Evolutionary conservation across 371 early-diverging fungal genomes (phyloP).

Genomic region (Apophysomyces ossiformis): DNA sequence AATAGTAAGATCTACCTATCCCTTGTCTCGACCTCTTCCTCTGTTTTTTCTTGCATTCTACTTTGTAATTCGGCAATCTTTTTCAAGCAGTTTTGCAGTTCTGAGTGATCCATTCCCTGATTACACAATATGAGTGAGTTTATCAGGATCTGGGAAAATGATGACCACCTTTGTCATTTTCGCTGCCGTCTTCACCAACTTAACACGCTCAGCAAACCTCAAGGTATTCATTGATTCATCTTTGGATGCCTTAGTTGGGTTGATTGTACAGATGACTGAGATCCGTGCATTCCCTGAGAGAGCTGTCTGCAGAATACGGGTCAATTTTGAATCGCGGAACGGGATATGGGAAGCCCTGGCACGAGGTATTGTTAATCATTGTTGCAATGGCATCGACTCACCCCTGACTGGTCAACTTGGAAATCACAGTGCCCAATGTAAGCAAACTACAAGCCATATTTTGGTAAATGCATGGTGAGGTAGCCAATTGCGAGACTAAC

Average conservation of each 20-base stretch:
- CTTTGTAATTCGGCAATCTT: slow-evolving; percentile 83
- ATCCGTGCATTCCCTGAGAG: slow-evolving; percentile 82
- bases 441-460: slow-evolving; percentile 50
- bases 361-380: slow-evolving; percentile 1
- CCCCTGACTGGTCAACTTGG: slow-evolving; percentile 58
- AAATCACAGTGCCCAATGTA: slow-evolving; percentile 87
- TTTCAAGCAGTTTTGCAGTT: slow-evolving; percentile 77
- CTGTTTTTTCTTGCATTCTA: slow-evolving; percentile 68
- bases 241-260: slow-evolving; percentile 60
- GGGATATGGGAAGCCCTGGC: slow-evolving; percentile 70
- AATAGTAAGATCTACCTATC: slow-evolving; percentile 25
- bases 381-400: too few relatives aligned
- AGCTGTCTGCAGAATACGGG: slow-evolving; percentile 84
- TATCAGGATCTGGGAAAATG: not conserved
- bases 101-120: slow-evolving; percentile 76
- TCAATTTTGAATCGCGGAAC: slow-evolving; percentile 93
- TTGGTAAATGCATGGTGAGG: slow-evolving; percentile 7
- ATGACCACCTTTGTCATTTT: slow-evolving; percentile 26
- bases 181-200: slow-evolving; percentile 53
- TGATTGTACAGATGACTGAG: slow-evolving; percentile 82
- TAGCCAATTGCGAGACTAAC: slow-evolving; percentile 8
- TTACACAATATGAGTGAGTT: not conserved
- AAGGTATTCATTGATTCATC: slow-evolving; percentile 88
- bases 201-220: slow-evolving; percentile 84
- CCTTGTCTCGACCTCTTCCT: slow-evolving; percentile 45